A percentile compares a stretch with the other conserved stretches of the same genome.
Conservation (phyloP, 345 rosid genomes). For the Euphorbia tirucalli region DNA sequence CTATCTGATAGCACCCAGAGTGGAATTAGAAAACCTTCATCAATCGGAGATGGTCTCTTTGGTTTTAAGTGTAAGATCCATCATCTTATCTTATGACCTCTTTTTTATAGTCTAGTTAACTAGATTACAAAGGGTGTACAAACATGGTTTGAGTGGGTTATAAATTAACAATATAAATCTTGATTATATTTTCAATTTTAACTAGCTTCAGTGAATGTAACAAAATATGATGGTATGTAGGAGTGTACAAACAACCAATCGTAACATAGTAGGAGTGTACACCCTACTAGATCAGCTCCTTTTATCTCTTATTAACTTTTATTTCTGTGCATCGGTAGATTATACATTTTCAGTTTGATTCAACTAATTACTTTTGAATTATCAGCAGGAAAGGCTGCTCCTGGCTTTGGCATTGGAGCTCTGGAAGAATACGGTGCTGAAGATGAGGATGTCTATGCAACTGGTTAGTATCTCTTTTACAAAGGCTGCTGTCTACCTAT, state of each 20-base stretch:
- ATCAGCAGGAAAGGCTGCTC: conserved; percentile 89
- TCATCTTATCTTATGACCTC: conserved; percentile 11
- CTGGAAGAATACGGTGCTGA: conserved; percentile 93
- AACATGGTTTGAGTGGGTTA: background rate
- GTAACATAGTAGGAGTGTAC: no score
- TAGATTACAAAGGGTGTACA: background rate
- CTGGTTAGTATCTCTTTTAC: conserved; percentile 43
- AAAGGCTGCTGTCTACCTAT: background rate
- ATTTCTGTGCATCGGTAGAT: conserved; percentile 8
- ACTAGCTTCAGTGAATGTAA: background rate
- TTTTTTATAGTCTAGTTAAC: conserved; percentile 2
- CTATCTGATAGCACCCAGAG: conserved; percentile 45
- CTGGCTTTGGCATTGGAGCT: conserved; percentile 99
- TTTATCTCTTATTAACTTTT: conserved; percentile 19
- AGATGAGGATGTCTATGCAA: conserved; percentile 88
- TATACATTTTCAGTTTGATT: conserved; percentile 24
- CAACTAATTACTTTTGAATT: conserved; percentile 36
- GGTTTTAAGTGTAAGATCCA: conserved; percentile 70
- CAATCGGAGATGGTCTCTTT: conserved; percentile 64
- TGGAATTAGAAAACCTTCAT: conserved; percentile 48
- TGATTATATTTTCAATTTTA: no score
- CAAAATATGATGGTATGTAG: background rate
- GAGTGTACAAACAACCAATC: no score
- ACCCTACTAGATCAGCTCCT: no score
- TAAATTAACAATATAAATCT: no score